Conservation (phyloP, 179 eudicot species). For the Vitellaria paradoxa region DNA sequence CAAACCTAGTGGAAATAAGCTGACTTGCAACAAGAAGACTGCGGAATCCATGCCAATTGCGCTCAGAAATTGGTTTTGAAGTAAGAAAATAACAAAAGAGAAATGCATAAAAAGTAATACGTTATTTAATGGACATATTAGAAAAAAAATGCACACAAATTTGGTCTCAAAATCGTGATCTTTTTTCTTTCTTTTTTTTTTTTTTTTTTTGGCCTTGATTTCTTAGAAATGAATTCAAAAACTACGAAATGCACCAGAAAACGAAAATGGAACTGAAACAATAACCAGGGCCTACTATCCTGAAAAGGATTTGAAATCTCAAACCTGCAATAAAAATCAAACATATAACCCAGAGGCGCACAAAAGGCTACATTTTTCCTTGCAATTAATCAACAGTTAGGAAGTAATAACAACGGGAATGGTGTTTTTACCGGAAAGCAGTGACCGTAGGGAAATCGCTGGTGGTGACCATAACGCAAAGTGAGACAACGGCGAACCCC, state of each 20-base stretch:
- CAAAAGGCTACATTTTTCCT: too few relatives aligned
- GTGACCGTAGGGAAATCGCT: constrained; percentile 73
- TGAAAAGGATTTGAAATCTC: not conserved
- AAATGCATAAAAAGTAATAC: too few relatives aligned
- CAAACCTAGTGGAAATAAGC: not conserved
- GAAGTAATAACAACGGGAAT: not conserved
- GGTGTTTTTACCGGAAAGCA: constrained; percentile 54
- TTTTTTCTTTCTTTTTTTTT: too few relatives aligned
- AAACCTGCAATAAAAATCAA: not conserved
- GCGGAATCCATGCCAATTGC: not conserved
- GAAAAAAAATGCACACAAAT: too few relatives aligned
- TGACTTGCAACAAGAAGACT: too few relatives aligned
- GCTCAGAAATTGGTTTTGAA: too few relatives aligned
- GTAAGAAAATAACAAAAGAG: not conserved
- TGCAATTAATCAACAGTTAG: too few relatives aligned
- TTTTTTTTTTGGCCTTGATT: too few relatives aligned
- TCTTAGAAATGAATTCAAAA: too few relatives aligned
- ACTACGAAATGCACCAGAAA: not conserved
- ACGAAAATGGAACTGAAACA: not conserved
- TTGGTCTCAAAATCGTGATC: too few relatives aligned
- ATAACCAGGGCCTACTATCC: not conserved
- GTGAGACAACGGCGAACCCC: constrained; percentile 47
- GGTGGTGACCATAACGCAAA: constrained; percentile 63
- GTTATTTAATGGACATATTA: too few relatives aligned
- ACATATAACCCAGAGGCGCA: too few relatives aligned